Base-by-base conservation (phyloP, 768 basidiomycete species). In the Lactifluus volemus region DNA sequence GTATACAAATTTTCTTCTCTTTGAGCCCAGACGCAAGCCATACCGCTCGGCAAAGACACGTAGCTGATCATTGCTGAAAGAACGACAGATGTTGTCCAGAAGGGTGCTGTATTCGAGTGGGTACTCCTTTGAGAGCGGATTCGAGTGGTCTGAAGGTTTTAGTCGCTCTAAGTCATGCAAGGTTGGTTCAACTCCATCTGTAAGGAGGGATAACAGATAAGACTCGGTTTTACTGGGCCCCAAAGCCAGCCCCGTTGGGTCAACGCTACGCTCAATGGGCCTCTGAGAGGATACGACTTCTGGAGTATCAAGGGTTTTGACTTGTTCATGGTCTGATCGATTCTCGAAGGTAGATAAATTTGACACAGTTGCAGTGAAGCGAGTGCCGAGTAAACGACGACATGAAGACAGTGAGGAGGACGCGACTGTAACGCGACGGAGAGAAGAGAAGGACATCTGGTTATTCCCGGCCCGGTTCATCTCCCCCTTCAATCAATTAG, bases 21-120 rank as follows among this genome's bases (percentile, higher is more conserved):
- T 61, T 3, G 65, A 55, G 38, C 60, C 47, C 25, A 58, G 50
- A 7, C 73, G 68, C 30, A 84, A 67, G 19, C 74, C 75, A 65
- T 84, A 84, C 45, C 81, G 66, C 57, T 74, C 70, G 11, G 81
- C 66, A 65, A 88, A 84, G 39, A 74, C 67, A 39, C 77, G 79
- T 30, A 91, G 74, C 68, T 90, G 88, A 32, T 76, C 73, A 58
- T 74, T 76, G 63, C 78, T 85, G 71, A 91, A 91, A 17, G 88
- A 82, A 25, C 78, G 78, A 60, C 78, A 77, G 19, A 91, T 73
- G 2, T 70, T 76, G 52, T 80, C 76, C 38, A 82, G 62, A n/a
- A 86, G 72, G n/a, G 72, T 68, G 39, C 75, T 76, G 66, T 87
- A 89, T 53, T 81, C 73, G 17, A 66, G 63, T 58, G 79, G 77